phyloP scores from a whole-genome alignment of 805 yeast species.

The Yamadazyma scolyti region DNA sequence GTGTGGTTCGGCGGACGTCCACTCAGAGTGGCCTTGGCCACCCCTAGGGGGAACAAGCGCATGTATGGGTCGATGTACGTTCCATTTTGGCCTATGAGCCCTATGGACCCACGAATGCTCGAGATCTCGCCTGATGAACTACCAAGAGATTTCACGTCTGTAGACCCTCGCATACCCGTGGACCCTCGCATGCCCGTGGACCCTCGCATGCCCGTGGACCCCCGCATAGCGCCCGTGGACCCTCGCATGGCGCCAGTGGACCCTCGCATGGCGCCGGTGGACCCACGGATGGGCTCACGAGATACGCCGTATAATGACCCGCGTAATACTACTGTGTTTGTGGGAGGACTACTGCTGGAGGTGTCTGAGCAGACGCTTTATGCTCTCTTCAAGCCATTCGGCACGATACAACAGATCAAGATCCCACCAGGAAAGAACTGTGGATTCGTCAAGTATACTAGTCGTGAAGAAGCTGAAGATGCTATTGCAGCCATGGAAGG shows the following conservation, averaged over 20 bases:
- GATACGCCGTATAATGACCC: constrained; percentile 51
- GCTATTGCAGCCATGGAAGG: constrained; percentile 90
- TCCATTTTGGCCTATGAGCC: constrained; percentile 4
- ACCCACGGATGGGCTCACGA: background rate
- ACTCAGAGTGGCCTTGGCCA: constrained; percentile 73
- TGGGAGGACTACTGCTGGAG: constrained; percentile 69
- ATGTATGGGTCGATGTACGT: no score
- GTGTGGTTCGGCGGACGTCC: constrained; percentile 78
- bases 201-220: background rate
- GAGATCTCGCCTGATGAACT: constrained; percentile 3
- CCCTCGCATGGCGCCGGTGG: background rate
- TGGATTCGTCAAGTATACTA: constrained; percentile 81
- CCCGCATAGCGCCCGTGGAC: background rate
- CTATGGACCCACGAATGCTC: constrained; percentile 3
- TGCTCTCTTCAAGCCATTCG: constrained; percentile 68
- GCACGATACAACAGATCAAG: constrained; percentile 63
- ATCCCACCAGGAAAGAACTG: constrained; percentile 82
- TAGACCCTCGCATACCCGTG: no score
- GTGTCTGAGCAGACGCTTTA: constrained; percentile 59
- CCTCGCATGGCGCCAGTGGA: constrained; percentile 1
- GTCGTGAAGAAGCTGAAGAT: constrained; percentile 76
- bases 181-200: no score
- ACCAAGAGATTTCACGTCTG: no score
- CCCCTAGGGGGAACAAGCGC: constrained; percentile 53
- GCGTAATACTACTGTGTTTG: constrained; percentile 70